Base-by-base conservation (phyloP, 73 alveolate genomes). In the Paramecium bursaria region DNA sequence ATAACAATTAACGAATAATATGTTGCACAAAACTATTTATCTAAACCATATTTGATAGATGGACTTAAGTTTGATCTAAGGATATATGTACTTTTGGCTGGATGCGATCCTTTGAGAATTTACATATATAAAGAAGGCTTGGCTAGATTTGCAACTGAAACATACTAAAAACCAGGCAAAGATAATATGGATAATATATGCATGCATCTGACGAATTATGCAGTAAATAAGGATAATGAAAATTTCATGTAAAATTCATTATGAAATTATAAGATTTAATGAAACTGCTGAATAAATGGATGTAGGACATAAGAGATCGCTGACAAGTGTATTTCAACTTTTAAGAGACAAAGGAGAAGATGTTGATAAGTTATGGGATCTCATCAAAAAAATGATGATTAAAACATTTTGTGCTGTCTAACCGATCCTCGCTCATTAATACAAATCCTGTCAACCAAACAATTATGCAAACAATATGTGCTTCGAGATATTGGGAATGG, bases 151-250 rank as follows among this genome's bases (percentile, higher is more conserved):
- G 94, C 98, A 3, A 86, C 95, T 13, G 95, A 86, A 22, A 55
- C 73, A 26, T 94, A 94, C 52, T 75, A 73, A 15, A 57, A 85
- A 19, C 98, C 98, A 2, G 75, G 86, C 15, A 75, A 79, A 27
- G 48, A 57, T 19, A 94, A 94, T 87, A 29, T 92, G 60, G 49
- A 47, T 17, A 92, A 94, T 48, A 48, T 86, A 30, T 94, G 91
- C 85, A 94, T 94, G 98, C 98, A 94, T 75, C 76, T 94, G n/a
- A 94, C 98, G n/a, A 94, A 94, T 85, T 94, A 94, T 53, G 97
- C 98, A 1, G 90, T 94, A 21, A 94, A 94, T 75, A 94, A 94
- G 50, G 91, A 90, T 35, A 88, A 87, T 85, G 95, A 88, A 30
- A 88, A 94, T 54, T 94, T 92, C 46, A 89, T 86, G 25, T 73